These are phyloP conservation scores for Ustilago lituana DNA, from an alignment of 1,284 basidiomycete genomes.

Conservation along the genomic window DNA sequence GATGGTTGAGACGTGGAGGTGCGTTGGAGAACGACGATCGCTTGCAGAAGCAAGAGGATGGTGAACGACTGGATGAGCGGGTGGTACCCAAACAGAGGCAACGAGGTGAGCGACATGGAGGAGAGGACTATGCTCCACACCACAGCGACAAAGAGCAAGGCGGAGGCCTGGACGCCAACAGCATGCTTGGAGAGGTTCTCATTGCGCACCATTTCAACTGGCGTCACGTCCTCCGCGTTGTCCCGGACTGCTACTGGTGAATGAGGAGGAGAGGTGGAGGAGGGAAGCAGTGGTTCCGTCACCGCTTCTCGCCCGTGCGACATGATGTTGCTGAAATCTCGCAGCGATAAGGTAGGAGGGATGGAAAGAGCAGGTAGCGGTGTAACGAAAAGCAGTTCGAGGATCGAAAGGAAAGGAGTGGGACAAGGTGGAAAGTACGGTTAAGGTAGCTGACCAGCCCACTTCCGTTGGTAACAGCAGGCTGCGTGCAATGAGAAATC, in stretches of 20 bases:
- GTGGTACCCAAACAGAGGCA: constrained; percentile 60
- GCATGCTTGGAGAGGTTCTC: constrained; percentile 22
- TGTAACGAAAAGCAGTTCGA: too few relatives aligned
- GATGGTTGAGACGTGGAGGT: constrained; percentile 22
- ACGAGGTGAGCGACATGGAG: constrained; percentile 14
- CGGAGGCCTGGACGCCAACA: constrained; percentile 20
- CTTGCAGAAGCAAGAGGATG: constrained; percentile 49
- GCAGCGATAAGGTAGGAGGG: background rate
- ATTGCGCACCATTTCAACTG: constrained; percentile 24
- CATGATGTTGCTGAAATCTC: too few relatives aligned
- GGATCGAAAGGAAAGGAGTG: too few relatives aligned
- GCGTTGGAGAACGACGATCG: constrained; percentile 52
- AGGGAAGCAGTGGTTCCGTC: constrained; percentile 15
- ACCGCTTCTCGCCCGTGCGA: background rate
- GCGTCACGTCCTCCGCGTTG: background rate
- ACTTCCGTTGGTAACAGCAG: too few relatives aligned
- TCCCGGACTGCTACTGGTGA: too few relatives aligned
- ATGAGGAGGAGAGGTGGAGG: background rate
- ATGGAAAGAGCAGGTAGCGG: background rate
- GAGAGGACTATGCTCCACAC: constrained; percentile 46
- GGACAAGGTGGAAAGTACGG: too few relatives aligned
- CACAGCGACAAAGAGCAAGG: constrained; percentile 44
- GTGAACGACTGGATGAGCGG: constrained; percentile 52
- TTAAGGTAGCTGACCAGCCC: too few relatives aligned
- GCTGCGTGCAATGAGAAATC: too few relatives aligned